Evolutionary conservation across 163 green algal species (phyloP), one percentile per base, ranked within the genome.

Genomic region (Scenedesmus sp.): DNA sequence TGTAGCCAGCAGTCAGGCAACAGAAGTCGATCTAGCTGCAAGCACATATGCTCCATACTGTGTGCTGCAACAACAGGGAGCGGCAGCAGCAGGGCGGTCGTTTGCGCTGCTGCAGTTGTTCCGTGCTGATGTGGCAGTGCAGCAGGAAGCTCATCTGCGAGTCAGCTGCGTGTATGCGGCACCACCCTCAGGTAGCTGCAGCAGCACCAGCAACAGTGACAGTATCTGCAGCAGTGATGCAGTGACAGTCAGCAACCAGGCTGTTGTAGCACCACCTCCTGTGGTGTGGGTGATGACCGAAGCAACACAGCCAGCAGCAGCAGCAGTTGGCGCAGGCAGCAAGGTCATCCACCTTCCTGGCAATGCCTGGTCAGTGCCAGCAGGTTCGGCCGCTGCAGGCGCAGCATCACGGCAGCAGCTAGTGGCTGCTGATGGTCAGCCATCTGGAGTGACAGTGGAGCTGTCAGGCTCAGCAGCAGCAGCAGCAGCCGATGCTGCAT

Each of bases 51-150:
- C 73, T 46, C 13, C 22, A 5, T 9, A 10, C 49, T 82, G 84
- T 37, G 1, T 44, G 1, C 12, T 89, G 61, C 72, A 51, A 15
- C 35, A 81, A 35, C 18, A 2, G 65, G 16, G 7, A 7, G 0
- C 12, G 18, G 65, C 30, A 76, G 65, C 30, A 18, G 30, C 35
- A 81, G 35, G 35, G 72, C 72, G 40, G 56, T 30, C 35, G 26
- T 20, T 81, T 51, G 53, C 40, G n/a, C 33, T 90, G 82, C 82
- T 87, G 85, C 85, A 90, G 46, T 49, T 90, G 85, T 90, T 90
- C 44, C 51, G 72, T 15, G 30, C 85, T 42, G 16, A 12, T 40
- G 70, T 90, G 24, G 7, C n/a, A 18, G 33, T 90, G 46, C 85
- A 26, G n/a, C 6, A 53, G 15, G 35, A 56, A 3, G 26, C 0